phyloP scores from a whole-genome alignment of 441 rosid genomes.

The Melastoma candidum region DNA sequence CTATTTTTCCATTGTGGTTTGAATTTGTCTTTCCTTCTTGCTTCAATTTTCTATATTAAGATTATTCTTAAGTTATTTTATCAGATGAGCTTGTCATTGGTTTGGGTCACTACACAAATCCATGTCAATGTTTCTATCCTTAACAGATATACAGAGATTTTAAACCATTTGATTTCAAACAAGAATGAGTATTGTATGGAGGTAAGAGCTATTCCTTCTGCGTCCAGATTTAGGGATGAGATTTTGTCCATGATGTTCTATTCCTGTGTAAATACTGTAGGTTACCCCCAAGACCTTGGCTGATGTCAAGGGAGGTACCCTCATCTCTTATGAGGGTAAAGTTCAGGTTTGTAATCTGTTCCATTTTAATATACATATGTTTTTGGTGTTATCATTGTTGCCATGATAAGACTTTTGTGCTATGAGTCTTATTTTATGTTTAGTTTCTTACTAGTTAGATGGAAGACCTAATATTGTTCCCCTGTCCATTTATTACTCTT shows the following conservation, averaged over 20 bases:
- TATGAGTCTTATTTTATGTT: too few species aligned
- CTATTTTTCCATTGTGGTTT: conserved; percentile 16
- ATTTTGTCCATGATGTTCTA: background rate
- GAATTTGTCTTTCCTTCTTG: background rate
- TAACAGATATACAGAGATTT: conserved; percentile 39
- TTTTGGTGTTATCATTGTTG: background rate
- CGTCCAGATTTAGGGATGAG: too few species aligned
- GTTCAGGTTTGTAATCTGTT: conserved; percentile 50
- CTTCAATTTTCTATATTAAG: too few species aligned
- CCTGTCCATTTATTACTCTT: too few species aligned
- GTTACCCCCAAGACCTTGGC: conserved; percentile 95
- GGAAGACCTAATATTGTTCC: too few species aligned
- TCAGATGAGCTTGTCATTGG: conserved; percentile 3
- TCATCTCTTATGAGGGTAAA: conserved; percentile 91
- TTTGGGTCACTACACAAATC: too few species aligned
- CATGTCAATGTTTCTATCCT: conserved; percentile 13
- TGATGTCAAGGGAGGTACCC: conserved; percentile 97
- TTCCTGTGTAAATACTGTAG: conserved; percentile 20
- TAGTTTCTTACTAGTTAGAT: too few species aligned
- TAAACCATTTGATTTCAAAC: conserved; percentile 55
- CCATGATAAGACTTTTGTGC: too few species aligned
- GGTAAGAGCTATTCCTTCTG: conserved; percentile 17
- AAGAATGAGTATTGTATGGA: conserved; percentile 66
- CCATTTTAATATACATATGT: conserved; percentile 1
- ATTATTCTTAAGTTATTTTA: background rate